Evolutionary conservation across 371 early-diverging fungal species (phyloP).

Genomic region (Choanephora cucurbitarum): DNA sequence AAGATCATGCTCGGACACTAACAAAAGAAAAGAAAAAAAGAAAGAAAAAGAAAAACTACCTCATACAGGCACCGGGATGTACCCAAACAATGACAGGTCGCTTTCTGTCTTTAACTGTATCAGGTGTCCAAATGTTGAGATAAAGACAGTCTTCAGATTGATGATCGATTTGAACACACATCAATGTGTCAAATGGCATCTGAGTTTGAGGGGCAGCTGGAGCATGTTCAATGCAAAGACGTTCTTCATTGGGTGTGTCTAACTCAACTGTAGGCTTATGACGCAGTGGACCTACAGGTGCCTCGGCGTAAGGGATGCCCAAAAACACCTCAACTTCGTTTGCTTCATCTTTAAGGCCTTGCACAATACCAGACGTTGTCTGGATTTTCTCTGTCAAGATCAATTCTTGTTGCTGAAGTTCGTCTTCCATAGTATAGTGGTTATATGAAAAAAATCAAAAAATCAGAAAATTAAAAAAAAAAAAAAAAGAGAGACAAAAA

Average conservation of each 20-base stretch:
- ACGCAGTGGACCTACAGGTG: conserved; percentile 35
- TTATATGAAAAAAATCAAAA: too few relatives aligned
- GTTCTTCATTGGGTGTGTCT: conserved; percentile 13
- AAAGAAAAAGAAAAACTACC: too few relatives aligned
- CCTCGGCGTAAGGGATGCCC: conserved; percentile 41
- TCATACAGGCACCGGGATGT: conserved; percentile 41
- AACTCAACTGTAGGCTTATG: conserved; percentile 30
- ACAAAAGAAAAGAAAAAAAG: too few relatives aligned
- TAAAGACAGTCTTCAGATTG: conserved; percentile 46
- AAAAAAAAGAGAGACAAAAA: conserved; percentile 5
- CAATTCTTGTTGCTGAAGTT: conserved; percentile 1
- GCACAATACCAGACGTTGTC: conserved; percentile 31
- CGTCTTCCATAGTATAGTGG: conserved; percentile 3
- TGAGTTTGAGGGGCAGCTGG: conserved; percentile 35
- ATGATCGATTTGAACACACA: conserved; percentile 34
- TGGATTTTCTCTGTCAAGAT: conserved; percentile 14
- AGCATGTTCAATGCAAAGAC: conserved; percentile 22
- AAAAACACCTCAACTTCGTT: conserved; percentile 31
- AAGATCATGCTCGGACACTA: too few relatives aligned
- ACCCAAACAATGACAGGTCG: conserved; percentile 41
- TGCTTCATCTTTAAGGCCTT: conserved; percentile 28
- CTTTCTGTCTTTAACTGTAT: conserved; percentile 15
- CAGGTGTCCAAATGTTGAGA: conserved; percentile 38
- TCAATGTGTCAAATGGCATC: conserved; percentile 46
- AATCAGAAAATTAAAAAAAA: conserved; percentile 3